Conservation (phyloP, 2,329 filamentous ascomycete species). For the Beauveria sp. region DNA sequence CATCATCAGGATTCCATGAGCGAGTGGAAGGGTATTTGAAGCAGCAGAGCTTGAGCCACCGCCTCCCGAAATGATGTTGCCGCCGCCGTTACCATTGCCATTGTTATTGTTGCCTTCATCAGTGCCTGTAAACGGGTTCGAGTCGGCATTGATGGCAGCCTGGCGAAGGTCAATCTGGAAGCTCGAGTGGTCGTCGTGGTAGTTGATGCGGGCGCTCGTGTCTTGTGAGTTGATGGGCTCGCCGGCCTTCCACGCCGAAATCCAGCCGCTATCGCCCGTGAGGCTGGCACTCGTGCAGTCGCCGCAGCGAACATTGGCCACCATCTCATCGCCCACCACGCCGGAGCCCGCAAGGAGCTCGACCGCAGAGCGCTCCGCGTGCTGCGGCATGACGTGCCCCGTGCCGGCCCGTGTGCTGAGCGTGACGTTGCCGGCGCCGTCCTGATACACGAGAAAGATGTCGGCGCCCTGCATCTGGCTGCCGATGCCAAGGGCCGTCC, state of each 20-base stretch:
- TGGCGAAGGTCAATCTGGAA: constrained; percentile 43
- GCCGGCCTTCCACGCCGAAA: constrained; percentile 47
- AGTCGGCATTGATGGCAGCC: constrained; percentile 38
- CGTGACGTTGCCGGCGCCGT: constrained; percentile 52
- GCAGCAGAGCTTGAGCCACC: constrained; percentile 13
- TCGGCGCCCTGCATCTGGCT: constrained; percentile 45
- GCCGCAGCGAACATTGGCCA: constrained; percentile 50
- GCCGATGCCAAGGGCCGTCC: constrained; percentile 54
- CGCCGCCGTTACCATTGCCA: constrained; percentile 7
- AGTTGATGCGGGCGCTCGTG: constrained; percentile 29
- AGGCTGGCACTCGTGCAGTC: constrained; percentile 44
- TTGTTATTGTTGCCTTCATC: background rate
- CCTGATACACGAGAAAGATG: constrained; percentile 56
- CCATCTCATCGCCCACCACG: constrained; percentile 42
- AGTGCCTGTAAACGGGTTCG: constrained; percentile 42
- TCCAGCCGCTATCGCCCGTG: constrained; percentile 38
- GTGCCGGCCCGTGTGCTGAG: constrained; percentile 47
- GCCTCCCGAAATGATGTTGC: constrained; percentile 9
- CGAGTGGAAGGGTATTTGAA: constrained; percentile 25
- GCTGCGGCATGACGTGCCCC: constrained; percentile 40
- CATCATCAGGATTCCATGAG: constrained; percentile 55
- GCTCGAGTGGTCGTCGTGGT: constrained; percentile 37
- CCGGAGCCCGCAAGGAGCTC: constrained; percentile 53
- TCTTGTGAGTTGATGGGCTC: constrained; percentile 36
- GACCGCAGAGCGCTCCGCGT: constrained; percentile 35